phyloP scores from a whole-genome alignment of 2,329 filamentous ascomycete genomes.

The Microascus cirrosus region DNA sequence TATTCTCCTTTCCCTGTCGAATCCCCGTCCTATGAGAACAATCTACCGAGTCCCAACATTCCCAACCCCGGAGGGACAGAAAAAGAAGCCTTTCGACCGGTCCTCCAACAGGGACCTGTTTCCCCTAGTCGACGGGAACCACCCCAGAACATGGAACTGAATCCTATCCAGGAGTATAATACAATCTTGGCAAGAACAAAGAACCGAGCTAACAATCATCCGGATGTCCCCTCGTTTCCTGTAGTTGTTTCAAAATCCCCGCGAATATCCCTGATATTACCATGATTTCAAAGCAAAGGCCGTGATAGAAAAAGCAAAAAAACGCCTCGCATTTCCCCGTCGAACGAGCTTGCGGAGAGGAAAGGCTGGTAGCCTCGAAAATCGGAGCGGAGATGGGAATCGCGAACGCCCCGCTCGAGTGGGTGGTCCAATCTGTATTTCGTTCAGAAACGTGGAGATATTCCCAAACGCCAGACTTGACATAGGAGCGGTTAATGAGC shows the following conservation, averaged over 20 bases:
- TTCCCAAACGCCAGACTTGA: neutral
- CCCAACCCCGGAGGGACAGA: too few relatives aligned
- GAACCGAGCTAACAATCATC: neutral
- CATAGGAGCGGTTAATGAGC: neutral
- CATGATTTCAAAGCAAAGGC: neutral
- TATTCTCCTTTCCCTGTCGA: too few relatives aligned
- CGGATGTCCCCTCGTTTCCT: neutral
- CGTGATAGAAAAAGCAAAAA: neutral
- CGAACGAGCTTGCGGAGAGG: neutral
- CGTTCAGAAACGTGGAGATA: neutral
- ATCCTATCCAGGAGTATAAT: neutral
- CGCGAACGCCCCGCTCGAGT: neutral
- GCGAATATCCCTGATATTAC: neutral
- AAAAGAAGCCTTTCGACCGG: too few relatives aligned
- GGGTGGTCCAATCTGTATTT: neutral
- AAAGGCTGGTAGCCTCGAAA: neutral
- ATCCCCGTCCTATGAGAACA: too few relatives aligned
- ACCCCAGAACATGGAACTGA: neutral
- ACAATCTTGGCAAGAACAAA: neutral
- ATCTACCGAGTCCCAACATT: too few relatives aligned
- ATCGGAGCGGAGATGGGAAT: neutral
- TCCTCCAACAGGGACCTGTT: neutral
- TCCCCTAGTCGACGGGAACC: neutral
- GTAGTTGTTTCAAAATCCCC: neutral
- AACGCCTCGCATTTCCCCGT: neutral